Evolutionary conservation across 2,329 filamentous ascomycete species (phyloP).

Genomic region (Coleophoma crateriformis): DNA sequence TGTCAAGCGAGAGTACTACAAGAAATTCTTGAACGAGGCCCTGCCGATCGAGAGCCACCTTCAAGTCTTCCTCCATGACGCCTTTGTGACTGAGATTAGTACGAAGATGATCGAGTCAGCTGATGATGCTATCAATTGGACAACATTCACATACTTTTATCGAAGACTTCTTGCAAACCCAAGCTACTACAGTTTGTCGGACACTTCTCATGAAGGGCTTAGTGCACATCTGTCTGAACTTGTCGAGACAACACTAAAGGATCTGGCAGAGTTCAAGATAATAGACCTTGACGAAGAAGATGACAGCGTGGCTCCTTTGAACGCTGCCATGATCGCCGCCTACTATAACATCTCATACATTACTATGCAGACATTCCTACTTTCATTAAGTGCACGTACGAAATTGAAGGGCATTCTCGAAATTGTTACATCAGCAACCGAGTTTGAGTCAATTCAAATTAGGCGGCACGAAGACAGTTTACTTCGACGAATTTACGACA

Average conservation of each 20-base stretch:
- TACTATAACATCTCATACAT: conserved; percentile 99
- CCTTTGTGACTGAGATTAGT: conserved; percentile 95
- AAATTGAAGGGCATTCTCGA: conserved; percentile 97
- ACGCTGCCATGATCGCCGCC: conserved; percentile 95
- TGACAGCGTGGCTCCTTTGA: conserved; percentile 81
- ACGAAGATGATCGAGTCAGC: conserved; percentile 93
- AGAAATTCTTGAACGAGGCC: conserved; percentile 96
- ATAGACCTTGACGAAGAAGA: conserved; percentile 95
- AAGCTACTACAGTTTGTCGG: conserved; percentile 88
- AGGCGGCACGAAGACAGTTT: conserved; percentile 86
- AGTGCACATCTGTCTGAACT: conserved; percentile 91
- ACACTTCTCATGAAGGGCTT: conserved; percentile 86
- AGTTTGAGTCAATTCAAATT: conserved; percentile 94
- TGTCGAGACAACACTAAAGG: conserved; percentile 87
- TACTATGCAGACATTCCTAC: conserved; percentile 96
- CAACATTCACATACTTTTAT: conserved; percentile 98
- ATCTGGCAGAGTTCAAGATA: conserved; percentile 87
- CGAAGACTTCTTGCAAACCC: conserved; percentile 90
- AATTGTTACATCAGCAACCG: conserved; percentile 92
- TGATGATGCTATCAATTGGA: conserved; percentile 97
- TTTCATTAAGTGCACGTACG: conserved; percentile 81
- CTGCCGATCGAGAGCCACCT: conserved; percentile 93
- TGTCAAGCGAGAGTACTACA: conserved; percentile 96
- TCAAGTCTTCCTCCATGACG: conserved; percentile 86
- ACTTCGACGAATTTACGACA: conserved; percentile 87